Evolutionary conservation across 2,329 filamentous ascomycete species (phyloP).

Genomic region (Alternaria sp.): DNA sequence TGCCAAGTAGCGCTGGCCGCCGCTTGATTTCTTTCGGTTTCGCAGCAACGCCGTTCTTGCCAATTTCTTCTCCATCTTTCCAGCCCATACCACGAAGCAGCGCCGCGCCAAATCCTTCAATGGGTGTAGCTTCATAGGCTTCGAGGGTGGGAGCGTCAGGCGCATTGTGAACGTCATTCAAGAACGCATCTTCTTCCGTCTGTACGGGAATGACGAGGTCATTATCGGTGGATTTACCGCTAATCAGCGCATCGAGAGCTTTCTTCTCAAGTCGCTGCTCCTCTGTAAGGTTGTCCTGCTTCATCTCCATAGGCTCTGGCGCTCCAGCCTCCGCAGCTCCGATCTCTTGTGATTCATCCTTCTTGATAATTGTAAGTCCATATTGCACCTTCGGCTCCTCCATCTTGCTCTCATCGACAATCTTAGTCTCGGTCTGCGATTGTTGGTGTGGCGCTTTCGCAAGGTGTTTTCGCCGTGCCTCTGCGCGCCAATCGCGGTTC

Average conservation of each 20-base stretch:
- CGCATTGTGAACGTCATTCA: constrained; percentile 72
- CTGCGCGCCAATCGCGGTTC: constrained; percentile 71
- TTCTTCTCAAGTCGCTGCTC: constrained; percentile 60
- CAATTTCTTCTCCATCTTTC: constrained; percentile 73
- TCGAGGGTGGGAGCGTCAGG: constrained; percentile 80
- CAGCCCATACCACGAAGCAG: constrained; percentile 94
- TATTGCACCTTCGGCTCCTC: constrained; percentile 55
- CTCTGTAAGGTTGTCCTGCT: constrained; percentile 42
- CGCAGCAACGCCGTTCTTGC: constrained; percentile 54
- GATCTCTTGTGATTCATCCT: constrained; percentile 26
- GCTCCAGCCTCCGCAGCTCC: constrained; percentile 10
- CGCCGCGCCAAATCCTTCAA: constrained; percentile 93
- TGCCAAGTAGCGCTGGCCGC: constrained; percentile 81
- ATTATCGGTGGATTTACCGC: constrained; percentile 49
- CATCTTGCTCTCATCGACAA: constrained; percentile 39
- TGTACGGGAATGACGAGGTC: constrained; percentile 52
- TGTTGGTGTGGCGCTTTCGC: constrained; percentile 63
- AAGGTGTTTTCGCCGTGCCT: constrained; percentile 63
- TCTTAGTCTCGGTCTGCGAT: constrained; percentile 44
- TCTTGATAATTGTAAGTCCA: constrained; percentile 62
- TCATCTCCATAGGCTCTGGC: constrained; percentile 35
- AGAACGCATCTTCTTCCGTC: constrained; percentile 72
- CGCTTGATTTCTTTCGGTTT: constrained; percentile 73
- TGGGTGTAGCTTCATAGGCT: constrained; percentile 87
- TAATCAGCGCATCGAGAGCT: constrained; percentile 58